Evolutionary conservation across 805 yeast genomes (phyloP).

Genomic region (Zygoascus biomembranicola): DNA sequence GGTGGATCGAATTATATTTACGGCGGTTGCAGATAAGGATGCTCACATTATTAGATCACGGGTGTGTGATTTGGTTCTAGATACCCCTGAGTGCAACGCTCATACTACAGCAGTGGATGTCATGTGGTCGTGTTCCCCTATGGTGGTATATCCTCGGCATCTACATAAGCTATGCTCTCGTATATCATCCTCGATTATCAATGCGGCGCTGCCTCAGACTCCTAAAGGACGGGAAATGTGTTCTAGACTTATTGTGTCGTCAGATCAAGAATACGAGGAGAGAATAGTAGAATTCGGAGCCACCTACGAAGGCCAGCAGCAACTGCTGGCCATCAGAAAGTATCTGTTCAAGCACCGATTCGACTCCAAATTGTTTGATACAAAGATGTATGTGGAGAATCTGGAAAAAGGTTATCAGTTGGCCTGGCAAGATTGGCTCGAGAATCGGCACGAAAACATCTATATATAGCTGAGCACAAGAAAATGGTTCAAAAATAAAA

Average conservation of each 20-base stretch:
- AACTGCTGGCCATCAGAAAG: constrained; percentile 16
- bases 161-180: constrained; percentile 26
- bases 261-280: constrained; percentile 22
- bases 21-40: constrained; percentile 28
- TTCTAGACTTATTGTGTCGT: constrained; percentile 15
- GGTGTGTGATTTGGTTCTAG: constrained; percentile 26
- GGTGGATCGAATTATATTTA: constrained; percentile 22
- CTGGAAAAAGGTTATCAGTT: constrained; percentile 21
- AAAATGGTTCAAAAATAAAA: no score
- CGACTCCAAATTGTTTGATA: constrained; percentile 17
- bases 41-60: constrained; percentile 26
- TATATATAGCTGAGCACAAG: background rate
- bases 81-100: constrained; percentile 31
- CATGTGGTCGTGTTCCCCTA: constrained; percentile 28
- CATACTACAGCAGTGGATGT: constrained; percentile 31
- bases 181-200: constrained; percentile 24
- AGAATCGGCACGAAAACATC: constrained; percentile 13
- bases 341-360: constrained; percentile 18
- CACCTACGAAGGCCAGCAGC: constrained; percentile 8
- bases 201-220: constrained; percentile 15
- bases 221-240: constrained; percentile 6
- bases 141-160: constrained; percentile 25
- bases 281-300: constrained; percentile 19
- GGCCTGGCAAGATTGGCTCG: constrained; percentile 26
- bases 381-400: constrained; percentile 21